phyloP scores from a whole-genome alignment of 1,139 yeast species.

The Entelexis paramagnoliae region DNA sequence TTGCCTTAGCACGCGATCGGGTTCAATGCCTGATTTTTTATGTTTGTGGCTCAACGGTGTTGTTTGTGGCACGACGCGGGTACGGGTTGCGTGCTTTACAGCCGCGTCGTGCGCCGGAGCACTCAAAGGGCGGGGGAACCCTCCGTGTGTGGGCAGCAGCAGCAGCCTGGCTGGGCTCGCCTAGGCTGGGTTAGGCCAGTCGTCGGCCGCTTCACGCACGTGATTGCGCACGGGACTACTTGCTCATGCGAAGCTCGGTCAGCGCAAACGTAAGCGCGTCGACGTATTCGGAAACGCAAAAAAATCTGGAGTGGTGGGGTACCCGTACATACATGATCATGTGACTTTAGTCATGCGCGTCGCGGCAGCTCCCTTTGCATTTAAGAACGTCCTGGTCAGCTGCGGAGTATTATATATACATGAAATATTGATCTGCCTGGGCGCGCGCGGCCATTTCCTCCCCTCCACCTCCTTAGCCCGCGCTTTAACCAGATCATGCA shows the following conservation, averaged over 20 bases:
- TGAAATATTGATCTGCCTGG: not conserved
- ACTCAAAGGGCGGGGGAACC: too few species aligned
- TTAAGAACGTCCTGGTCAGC: not conserved
- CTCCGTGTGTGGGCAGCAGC: too few species aligned
- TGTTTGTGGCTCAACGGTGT: not conserved
- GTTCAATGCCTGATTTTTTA: too few species aligned
- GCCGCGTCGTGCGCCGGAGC: too few species aligned
- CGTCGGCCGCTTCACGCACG: too few species aligned
- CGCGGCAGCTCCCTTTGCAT: not conserved
- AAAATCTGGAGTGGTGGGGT: not conserved
- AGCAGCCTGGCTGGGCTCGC: too few species aligned
- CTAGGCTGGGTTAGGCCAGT: too few species aligned
- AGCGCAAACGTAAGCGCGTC: not conserved
- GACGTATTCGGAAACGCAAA: not conserved
- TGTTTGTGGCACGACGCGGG: not conserved
- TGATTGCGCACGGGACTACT: too few species aligned
- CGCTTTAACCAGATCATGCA: not conserved
- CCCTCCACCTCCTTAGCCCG: not conserved
- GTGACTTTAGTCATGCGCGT: not conserved
- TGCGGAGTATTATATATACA: not conserved
- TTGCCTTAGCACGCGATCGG: too few species aligned
- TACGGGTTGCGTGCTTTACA: not conserved
- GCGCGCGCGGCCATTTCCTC: not conserved
- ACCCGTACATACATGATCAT: not conserved
- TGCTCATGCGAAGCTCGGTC: too few species aligned